Evolutionary conservation across 805 yeast genomes (phyloP).

Genomic region (Scheffersomyces lignosus): DNA sequence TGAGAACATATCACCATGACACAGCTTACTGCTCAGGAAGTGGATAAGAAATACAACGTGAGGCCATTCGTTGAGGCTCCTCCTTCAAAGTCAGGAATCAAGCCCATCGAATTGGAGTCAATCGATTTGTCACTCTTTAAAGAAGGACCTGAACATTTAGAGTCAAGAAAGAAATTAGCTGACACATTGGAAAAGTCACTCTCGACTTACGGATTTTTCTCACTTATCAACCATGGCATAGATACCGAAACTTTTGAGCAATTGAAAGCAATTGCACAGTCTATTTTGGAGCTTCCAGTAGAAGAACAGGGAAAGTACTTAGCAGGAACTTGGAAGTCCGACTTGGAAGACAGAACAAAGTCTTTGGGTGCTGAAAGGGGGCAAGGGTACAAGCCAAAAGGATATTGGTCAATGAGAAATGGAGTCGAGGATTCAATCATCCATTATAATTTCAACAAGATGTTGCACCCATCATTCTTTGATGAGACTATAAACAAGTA

Average conservation of each 20-base stretch:
- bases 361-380: constrained; percentile 48
- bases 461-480: constrained; percentile 34
- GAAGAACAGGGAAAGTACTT: constrained; percentile 8
- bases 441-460: constrained; percentile 43
- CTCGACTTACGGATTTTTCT: constrained; percentile 9
- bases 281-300: constrained; percentile 7
- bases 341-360: constrained; percentile 7
- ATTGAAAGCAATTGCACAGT: constrained; percentile 9
- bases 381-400: constrained; percentile 47
- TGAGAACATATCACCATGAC: no score
- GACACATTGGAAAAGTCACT: constrained; percentile 7
- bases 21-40: neutral
- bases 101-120: constrained; percentile 6
- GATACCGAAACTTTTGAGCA: constrained; percentile 3
- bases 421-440: constrained; percentile 45
- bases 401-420: constrained; percentile 48
- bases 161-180: constrained; percentile 6
- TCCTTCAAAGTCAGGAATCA: constrained; percentile 1
- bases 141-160: constrained; percentile 6
- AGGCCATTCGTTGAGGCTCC: constrained; percentile 10
- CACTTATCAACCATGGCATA: constrained; percentile 9
- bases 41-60: constrained; percentile 10
- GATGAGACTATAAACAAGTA: constrained; percentile 21
- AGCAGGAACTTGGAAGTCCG: constrained; percentile 11
- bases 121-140: constrained; percentile 7